Evolutionary conservation across 306 rosid species (phyloP), one percentile per base, ranked within the genome.

Genomic region (Vigna nakashimae): DNA sequence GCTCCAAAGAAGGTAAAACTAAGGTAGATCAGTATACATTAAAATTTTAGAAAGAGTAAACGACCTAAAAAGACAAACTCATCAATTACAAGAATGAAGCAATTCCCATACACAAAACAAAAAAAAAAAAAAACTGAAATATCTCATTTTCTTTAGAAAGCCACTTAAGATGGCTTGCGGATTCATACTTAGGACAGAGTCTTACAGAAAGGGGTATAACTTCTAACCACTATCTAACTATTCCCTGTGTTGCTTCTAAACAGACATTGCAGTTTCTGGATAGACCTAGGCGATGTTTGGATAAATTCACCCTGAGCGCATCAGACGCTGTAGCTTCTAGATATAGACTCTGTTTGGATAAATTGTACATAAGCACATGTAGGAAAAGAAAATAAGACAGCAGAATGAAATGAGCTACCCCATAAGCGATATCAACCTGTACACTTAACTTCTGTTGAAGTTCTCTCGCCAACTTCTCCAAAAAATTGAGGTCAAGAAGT

Each of bases 221-320:
- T 59, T 9, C 22, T 53, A 6, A 69, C 45, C 46, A 72, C 40
- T 42, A 42, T 58, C 45, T 76, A 65, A 43, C 66, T 10, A 16
- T 38, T 36, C 26, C 30, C 40, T 64, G 17, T 9, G 22, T 65
- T 73, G n/a, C 53, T 51, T 8, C 51, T 38, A 52, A 65, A 65
- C 72, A 53, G 12, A 53, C 81, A 66, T 38, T 38, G 51, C 18
- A 55, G 65, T 22, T 63, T 51, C 26, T 42, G 17, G 52, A 62
- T 2, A 7, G 13, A 56, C 55, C 28, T 16, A 57, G 16, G 52
- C 52, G 0, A 17, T 13, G 52, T 48, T 13, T 3, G 52, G 48
- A 43, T 42, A 42, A 42, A 42, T 42, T 42, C 12, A 8, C 46
- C 46, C 10, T 42, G 12, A 42, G 46, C 73, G 26, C 64, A 65